Conservation (phyloP, 1,284 basidiomycete genomes). For the Inonotus obliquus region DNA sequence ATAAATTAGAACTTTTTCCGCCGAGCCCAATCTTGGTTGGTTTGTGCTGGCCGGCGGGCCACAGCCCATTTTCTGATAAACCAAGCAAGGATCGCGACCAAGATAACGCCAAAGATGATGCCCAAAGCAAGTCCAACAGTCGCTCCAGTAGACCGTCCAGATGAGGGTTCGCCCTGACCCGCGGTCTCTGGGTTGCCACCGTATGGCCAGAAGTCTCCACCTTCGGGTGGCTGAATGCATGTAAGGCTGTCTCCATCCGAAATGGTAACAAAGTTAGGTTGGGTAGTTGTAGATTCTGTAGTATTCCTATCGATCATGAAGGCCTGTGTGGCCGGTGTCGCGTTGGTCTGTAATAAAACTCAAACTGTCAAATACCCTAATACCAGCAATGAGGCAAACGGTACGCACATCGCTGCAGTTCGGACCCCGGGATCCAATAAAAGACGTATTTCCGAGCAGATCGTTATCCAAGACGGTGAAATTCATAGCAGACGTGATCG, state of each 20-base stretch:
- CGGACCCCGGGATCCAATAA: constrained; percentile 66
- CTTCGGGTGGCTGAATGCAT: constrained; percentile 60
- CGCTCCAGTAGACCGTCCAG: constrained; percentile 30
- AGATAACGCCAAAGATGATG: constrained; percentile 43
- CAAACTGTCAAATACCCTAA: neutral
- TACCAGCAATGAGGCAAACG: neutral
- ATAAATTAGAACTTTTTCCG: constrained; percentile 5
- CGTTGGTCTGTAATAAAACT: constrained; percentile 28
- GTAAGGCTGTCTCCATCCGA: constrained; percentile 52
- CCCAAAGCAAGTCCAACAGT: constrained; percentile 53
- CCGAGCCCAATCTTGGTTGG: neutral
- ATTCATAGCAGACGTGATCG: constrained; percentile 56
- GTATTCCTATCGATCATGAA: constrained; percentile 54
- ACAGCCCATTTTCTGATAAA: constrained; percentile 44
- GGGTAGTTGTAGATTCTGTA: constrained; percentile 39
- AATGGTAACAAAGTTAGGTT: constrained; percentile 48
- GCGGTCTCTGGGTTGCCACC: constrained; percentile 43
- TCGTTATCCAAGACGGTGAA: constrained; percentile 65
- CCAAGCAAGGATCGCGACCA: constrained; percentile 38
- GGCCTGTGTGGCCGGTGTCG: constrained; percentile 48
- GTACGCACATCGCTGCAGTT: constrained; percentile 50
- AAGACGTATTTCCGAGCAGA: constrained; percentile 68
- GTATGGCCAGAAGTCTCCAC: constrained; percentile 72
- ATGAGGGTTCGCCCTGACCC: constrained; percentile 19
- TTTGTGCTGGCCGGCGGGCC: neutral